Evolutionary conservation across 768 basidiomycete species (phyloP), one percentile per base, ranked within the genome.

Genomic region (Macrolepiota dolichaula): DNA sequence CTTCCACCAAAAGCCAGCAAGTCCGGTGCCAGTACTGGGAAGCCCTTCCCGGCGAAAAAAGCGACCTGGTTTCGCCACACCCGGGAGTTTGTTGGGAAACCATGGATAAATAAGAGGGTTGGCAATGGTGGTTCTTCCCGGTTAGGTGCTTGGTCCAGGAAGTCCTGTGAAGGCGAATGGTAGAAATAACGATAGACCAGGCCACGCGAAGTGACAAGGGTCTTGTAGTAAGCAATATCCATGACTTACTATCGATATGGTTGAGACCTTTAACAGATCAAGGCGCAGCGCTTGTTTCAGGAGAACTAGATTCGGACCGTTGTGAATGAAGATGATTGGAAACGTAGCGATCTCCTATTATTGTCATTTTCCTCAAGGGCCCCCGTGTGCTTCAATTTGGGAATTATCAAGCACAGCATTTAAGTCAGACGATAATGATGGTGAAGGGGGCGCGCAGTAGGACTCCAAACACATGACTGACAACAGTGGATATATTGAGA

Each of bases 1-100:
- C 79, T 79, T 0, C 72, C 76, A 13, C 82, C 84, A 51, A 81
- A 82, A 11, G 82, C 84, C 15, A 84, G 73, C 68, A 80, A 71
- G 62, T 85, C 82, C 11, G 79, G 82, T 9, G 73, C 81, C 46
- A 84, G 66, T 50, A 84, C 67, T 15, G 76, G 70, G 66, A 78
- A 83, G 9, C 81, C 81, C 61, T 71, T 65, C 9, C 68, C 62
- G 22, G 68, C 56, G 68, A 81, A 81, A 66, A 72, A 80, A 9
- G 66, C 58, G 42, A 78, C 67, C 63, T 79, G 77, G 55, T 72
- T 64, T 42, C 62, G 69, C 81, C 81, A 82, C 49, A 75, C 69
- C 47, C 61, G 61, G 2, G 79, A 75, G 17, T 73, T 74, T n/a
- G 73, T 70, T 13, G 79, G 81, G 63, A 81, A 82, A 6, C 79